A percentile compares a stretch with the other conserved stretches of the same genome.
Conservation (phyloP, 2,329 filamentous ascomycete species). For the Exophiala sp. region DNA sequence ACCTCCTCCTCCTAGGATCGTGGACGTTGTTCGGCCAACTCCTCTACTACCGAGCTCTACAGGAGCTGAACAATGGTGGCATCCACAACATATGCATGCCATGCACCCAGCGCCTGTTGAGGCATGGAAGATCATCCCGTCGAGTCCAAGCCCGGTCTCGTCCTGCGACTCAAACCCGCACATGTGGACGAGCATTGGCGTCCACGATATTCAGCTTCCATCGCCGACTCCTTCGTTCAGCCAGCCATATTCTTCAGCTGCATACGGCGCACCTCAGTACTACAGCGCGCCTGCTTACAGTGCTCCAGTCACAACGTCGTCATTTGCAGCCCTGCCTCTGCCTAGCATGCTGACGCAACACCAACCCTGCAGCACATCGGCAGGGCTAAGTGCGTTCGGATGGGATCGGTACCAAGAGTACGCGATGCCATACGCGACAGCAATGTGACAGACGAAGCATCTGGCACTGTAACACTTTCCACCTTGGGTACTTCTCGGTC, state of each 20-base stretch:
- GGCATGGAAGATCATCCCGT: conserved; percentile 85
- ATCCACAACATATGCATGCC: conserved; percentile 63
- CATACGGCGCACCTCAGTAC: conserved; percentile 59
- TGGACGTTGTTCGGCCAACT: conserved; percentile 83
- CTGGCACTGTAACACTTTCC: conserved; percentile 43
- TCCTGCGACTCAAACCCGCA: conserved; percentile 68
- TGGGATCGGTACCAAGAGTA: conserved; percentile 87
- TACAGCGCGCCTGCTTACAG: conserved; percentile 75
- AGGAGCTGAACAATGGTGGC: conserved; percentile 73
- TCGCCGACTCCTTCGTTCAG: conserved; percentile 79
- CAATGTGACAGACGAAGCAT: conserved; percentile 72
- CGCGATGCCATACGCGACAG: conserved; percentile 65
- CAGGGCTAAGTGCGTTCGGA: conserved; percentile 73
- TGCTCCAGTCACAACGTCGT: conserved; percentile 39
- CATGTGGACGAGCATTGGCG: conserved; percentile 75
- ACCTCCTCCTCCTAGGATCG: conserved; percentile 77
- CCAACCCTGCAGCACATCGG: conserved; percentile 71
- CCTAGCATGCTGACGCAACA: conserved; percentile 79
- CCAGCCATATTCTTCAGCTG: conserved; percentile 70
- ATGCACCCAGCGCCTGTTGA: conserved; percentile 71
- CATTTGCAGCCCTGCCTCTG: conserved; percentile 70
- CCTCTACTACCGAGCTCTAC: conserved; percentile 82
- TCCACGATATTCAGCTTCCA: conserved; percentile 70
- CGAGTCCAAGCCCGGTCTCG: conserved; percentile 76
- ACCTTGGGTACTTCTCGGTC: conserved; percentile 41